Conservation (phyloP, 2,329 filamentous ascomycete species). For the Scedosporium dehoogii region DNA sequence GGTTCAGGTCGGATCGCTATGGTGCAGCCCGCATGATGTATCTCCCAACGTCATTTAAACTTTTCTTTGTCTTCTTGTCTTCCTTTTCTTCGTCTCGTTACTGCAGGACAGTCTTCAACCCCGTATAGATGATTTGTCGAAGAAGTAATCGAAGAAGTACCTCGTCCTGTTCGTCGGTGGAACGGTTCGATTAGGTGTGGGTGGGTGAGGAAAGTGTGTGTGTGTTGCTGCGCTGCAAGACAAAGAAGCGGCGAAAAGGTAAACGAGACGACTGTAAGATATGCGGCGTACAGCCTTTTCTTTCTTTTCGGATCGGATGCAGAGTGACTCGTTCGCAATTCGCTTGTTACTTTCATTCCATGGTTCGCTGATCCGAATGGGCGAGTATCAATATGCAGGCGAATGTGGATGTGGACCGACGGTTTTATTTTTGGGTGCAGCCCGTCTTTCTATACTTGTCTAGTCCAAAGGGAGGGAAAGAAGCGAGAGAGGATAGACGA, state of each 20-base stretch:
- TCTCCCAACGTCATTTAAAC: neutral
- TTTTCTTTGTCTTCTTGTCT: no score
- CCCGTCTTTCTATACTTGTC: neutral
- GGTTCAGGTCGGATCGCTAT: neutral
- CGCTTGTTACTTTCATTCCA: neutral
- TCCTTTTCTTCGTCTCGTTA: neutral
- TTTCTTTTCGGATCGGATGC: neutral
- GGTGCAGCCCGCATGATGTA: neutral
- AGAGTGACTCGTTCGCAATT: neutral
- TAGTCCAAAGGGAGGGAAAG: neutral
- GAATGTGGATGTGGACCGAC: neutral
- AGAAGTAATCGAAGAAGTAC: no score
- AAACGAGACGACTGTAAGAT: neutral
- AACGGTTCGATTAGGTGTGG: neutral
- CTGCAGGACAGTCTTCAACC: neutral
- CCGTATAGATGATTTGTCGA: neutral
- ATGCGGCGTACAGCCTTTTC: neutral
- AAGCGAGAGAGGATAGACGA: neutral
- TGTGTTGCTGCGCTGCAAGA: neutral
- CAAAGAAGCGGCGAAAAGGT: neutral
- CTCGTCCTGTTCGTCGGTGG: no score
- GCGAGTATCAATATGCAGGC: neutral
- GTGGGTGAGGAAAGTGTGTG: neutral
- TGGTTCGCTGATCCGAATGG: neutral
- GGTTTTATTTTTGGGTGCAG: neutral